Evolutionary conservation across 768 basidiomycete species (phyloP), one percentile per base, ranked within the genome.

Genomic region (Kockovaella imperatae): DNA sequence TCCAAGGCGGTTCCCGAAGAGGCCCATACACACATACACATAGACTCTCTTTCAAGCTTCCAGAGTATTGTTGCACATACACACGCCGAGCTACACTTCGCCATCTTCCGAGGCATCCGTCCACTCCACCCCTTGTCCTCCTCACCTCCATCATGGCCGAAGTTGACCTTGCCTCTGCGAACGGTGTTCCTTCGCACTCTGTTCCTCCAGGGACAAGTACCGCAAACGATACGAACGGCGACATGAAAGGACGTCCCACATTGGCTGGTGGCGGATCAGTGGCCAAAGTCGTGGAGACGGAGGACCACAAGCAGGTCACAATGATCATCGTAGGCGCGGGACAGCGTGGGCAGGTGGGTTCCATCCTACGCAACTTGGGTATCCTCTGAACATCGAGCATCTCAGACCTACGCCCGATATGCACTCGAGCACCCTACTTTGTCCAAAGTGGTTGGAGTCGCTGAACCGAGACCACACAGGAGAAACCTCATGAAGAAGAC

Each of bases 271-370:
- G n/a, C n/a, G n/a, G n/a, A n/a, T n/a, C n/a, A n/a, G 42, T 26
- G 8, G 32, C 20, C 21, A 11, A 34, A 29, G 20, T 13, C 25
- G 35, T 26, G 28, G 39, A n/a, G 30, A 30, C 24, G 21, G 29
- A 52, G 3, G 11, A 18, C 20, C 13, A 35, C 13, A 52, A 53
- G 17, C 31, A 29, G n/a, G 52, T 59, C n/a, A 88, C 85, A 0
- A 57, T 90, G 29, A 86, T 80, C 13, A 73, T 90, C 51, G 69
- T 91, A 26, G 88, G 88, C 17, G 87, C 86, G 59, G 88, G 88
- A 5, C 81, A 85, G 65, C 80, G 88, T 47, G 88, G 87, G 44
- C 77, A 76, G 74, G 87, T 86, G 52, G 29, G 72, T 54, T 8
- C 15, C 32, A 17, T 50, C 41, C 15, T 31, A 5, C 26, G 24